These are phyloP conservation scores for Chimonanthus praecox DNA, from an alignment of 164 flowering plant genomes.

Conservation along the genomic window DNA sequence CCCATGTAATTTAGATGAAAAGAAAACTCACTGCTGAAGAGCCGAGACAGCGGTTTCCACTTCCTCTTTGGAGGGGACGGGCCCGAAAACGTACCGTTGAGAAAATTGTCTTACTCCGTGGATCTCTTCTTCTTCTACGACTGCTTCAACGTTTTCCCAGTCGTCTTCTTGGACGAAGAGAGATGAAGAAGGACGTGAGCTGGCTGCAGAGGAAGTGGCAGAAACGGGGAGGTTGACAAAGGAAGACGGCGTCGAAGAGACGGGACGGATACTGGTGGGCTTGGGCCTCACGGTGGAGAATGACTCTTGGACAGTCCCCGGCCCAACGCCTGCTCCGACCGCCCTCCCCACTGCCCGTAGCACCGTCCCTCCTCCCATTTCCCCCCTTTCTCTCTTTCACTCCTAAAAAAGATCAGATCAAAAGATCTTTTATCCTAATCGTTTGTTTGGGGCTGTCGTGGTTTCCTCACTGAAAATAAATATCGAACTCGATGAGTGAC, in stretches of 20 bases:
- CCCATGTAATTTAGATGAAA: not conserved
- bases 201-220: constrained; percentile 10
- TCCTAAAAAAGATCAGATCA: not conserved
- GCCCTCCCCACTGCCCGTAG: constrained; percentile 40
- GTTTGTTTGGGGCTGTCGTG: not conserved
- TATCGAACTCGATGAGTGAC: not conserved
- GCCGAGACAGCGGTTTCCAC: constrained; percentile 51
- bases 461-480: not conserved
- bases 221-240: constrained; percentile 13
- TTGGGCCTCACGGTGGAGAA: constrained; percentile 17
- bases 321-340: constrained; percentile 32
- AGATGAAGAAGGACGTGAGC: constrained; percentile 13
- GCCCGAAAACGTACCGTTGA: constrained; percentile 36
- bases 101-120: constrained; percentile 8
- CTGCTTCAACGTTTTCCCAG: constrained; percentile 36
- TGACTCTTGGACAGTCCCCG: constrained; percentile 28
- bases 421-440: not conserved
- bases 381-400: constrained; percentile 22
- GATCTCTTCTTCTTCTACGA: constrained; percentile 9
- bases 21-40: constrained; percentile 48
- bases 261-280: constrained; percentile 16
- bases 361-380: constrained; percentile 34
- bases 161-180: constrained; percentile 25
- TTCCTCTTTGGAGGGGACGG: constrained; percentile 59
- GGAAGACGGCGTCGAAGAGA: constrained; percentile 10